phyloP scores from a whole-genome alignment of 495 filamentous ascomycete species.

The Haplographium delicatum region DNA sequence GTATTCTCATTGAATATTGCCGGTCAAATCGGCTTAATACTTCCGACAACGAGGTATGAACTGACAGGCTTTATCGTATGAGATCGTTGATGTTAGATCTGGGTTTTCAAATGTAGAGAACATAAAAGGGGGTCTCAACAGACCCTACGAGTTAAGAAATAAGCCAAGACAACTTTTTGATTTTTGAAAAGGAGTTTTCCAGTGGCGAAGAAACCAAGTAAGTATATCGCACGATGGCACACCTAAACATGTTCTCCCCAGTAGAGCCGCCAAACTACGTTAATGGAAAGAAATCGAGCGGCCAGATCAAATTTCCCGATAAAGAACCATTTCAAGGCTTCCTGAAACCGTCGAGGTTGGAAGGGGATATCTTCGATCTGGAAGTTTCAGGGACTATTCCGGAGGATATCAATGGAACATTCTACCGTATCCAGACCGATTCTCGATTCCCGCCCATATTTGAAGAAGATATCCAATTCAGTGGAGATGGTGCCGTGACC shows the following conservation, averaged over 20 bases:
- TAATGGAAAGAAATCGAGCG: constrained; percentile 28
- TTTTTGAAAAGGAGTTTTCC: too few relatives aligned
- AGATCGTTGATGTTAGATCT: too few relatives aligned
- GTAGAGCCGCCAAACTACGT: constrained; percentile 31
- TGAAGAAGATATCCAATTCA: constrained; percentile 49
- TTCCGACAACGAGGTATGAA: too few relatives aligned
- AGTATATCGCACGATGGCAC: too few relatives aligned
- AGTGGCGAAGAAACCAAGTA: too few relatives aligned
- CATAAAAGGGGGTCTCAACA: too few relatives aligned
- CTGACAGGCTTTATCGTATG: too few relatives aligned
- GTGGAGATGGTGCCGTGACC: constrained; percentile 42
- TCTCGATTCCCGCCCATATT: constrained; percentile 47
- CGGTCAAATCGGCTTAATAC: too few relatives aligned
- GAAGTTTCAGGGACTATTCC: constrained; percentile 46
- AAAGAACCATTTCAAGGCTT: constrained; percentile 42
- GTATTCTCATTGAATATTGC: too few relatives aligned
- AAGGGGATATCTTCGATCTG: constrained; percentile 43
- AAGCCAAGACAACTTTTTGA: too few relatives aligned
- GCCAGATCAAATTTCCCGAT: constrained; percentile 41
- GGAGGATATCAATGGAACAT: constrained; percentile 45
- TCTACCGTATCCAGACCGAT: constrained; percentile 46
- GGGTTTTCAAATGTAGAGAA: too few relatives aligned
- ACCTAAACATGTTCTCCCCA: constrained; percentile 37
- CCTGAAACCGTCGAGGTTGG: constrained; percentile 42
- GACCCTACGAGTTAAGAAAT: too few relatives aligned